Percentiles rank a stretch among this genome's conserved stretches.
Evolutionary conservation across 2,329 filamentous ascomycete genomes (phyloP).

Genomic region (Septoria petroselini): DNA sequence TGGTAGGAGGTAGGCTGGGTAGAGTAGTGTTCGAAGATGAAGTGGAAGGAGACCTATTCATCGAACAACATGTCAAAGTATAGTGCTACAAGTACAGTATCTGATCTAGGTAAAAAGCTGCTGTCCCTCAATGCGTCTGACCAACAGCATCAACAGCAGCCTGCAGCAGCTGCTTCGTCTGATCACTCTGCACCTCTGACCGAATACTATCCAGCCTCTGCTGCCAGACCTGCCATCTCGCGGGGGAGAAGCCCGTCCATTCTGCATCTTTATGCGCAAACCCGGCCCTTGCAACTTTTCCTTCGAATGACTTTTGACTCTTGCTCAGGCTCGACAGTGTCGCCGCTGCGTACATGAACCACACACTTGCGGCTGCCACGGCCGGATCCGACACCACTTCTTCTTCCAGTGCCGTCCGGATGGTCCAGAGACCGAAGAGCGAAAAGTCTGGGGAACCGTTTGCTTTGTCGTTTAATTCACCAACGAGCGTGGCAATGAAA

Average conservation of each 20-base stretch:
- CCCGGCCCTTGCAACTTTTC: slow-evolving; percentile 33
- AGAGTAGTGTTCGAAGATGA: too few species aligned
- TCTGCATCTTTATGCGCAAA: slow-evolving; percentile 25
- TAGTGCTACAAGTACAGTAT: too few species aligned
- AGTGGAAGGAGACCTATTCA: too few species aligned
- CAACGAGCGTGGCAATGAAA: slow-evolving; percentile 31
- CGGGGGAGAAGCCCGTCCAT: slow-evolving; percentile 32
- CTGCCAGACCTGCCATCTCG: slow-evolving; percentile 33
- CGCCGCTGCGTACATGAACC: slow-evolving; percentile 33
- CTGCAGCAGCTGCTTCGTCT: slow-evolving; percentile 22
- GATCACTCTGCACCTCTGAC: slow-evolving; percentile 15
- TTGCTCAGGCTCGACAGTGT: slow-evolving; percentile 26
- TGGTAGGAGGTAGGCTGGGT: too few species aligned
- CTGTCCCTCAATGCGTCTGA: slow-evolving; percentile 9
- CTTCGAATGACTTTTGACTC: slow-evolving; percentile 32
- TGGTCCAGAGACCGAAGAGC: slow-evolving; percentile 34
- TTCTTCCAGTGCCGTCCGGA: slow-evolving; percentile 34
- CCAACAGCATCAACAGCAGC: slow-evolving; percentile 23
- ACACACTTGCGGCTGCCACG: slow-evolving; percentile 31
- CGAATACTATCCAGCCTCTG: slow-evolving; percentile 21
- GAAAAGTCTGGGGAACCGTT: slow-evolving; percentile 31
- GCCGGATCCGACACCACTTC: slow-evolving; percentile 25
- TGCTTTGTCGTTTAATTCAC: slow-evolving; percentile 23
- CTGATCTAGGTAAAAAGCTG: too few species aligned
- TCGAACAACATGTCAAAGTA: too few species aligned